A percentile compares a stretch with the other conserved stretches of the same genome.
These are phyloP conservation scores for Anethum foeniculum DNA, from an alignment of 140 eudicot species.

Conservation along the genomic window DNA sequence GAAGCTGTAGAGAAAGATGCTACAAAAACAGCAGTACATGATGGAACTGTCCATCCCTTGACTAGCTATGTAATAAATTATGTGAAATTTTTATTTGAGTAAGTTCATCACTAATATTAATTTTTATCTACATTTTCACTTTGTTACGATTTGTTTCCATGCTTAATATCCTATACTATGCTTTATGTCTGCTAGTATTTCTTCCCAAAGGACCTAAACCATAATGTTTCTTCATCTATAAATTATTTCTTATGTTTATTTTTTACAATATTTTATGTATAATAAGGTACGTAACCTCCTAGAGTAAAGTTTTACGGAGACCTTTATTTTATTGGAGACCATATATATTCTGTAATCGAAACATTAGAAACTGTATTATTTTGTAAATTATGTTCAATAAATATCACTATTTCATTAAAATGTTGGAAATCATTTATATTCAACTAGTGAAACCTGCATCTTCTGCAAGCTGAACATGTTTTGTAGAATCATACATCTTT, in stretches of 20 bases:
- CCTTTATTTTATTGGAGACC: no score
- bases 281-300: no score
- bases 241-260: not conserved
- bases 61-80: slow-evolving; percentile 94
- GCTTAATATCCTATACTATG: not conserved
- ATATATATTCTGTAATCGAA: no score
- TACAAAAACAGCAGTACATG: slow-evolving; percentile 84
- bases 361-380: no score
- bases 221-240: not conserved
- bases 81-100: slow-evolving; percentile 92
- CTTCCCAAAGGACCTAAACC: not conserved
- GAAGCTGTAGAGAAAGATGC: slow-evolving; percentile 99
- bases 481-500: no score
- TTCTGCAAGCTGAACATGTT: no score
- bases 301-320: no score
- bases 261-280: not conserved
- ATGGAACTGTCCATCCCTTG: slow-evolving; percentile 96
- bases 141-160: not conserved
- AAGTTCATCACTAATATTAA: slow-evolving; percentile 24
- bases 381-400: no score
- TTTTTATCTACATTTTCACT: slow-evolving; percentile 4
- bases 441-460: no score
- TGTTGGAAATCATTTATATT: no score
- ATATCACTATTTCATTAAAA: no score
- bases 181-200: not conserved